Conservation (phyloP, 1,139 yeast genomes). For the Pichia sp. region DNA sequence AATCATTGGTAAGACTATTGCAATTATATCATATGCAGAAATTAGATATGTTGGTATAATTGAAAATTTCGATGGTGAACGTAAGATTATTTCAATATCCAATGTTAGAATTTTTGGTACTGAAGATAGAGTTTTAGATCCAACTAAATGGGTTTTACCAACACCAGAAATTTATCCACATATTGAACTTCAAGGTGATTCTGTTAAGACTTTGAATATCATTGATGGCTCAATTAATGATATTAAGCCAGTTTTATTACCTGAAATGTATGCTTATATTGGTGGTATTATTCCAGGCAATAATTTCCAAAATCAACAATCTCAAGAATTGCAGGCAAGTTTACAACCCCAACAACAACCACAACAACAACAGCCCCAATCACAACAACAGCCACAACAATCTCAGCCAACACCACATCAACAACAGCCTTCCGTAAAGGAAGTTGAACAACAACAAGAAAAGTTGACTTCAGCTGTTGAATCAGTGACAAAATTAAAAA, state of each 20-base stretch:
- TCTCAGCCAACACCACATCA: slow-evolving; percentile 1
- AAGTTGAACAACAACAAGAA: neutral
- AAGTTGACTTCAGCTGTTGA: neutral
- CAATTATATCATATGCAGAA: slow-evolving; percentile 82
- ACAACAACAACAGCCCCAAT: too few species aligned
- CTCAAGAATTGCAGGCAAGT: slow-evolving; percentile 1
- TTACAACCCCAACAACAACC: slow-evolving; percentile 4
- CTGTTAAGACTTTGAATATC: slow-evolving; percentile 84
- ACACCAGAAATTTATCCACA: slow-evolving; percentile 67
- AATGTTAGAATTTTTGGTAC: slow-evolving; percentile 87
- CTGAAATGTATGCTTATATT: slow-evolving; percentile 20
- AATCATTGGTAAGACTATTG: slow-evolving; percentile 71
- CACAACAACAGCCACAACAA: neutral
- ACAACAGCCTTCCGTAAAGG: too few species aligned
- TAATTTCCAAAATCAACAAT: slow-evolving; percentile 3
- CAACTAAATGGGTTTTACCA: slow-evolving; percentile 68
- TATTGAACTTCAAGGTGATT: slow-evolving; percentile 87
- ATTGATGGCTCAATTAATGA: slow-evolving; percentile 60
- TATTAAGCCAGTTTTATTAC: slow-evolving; percentile 35
- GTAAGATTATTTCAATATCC: slow-evolving; percentile 82
- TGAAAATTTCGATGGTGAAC: slow-evolving; percentile 83
- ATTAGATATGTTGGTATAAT: slow-evolving; percentile 84
- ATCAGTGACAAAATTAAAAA: neutral
- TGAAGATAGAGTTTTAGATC: slow-evolving; percentile 81
- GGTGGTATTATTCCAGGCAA: too few species aligned